Conservation (phyloP, 2,329 filamentous ascomycete genomes). For the Diaporthe nobilis region DNA sequence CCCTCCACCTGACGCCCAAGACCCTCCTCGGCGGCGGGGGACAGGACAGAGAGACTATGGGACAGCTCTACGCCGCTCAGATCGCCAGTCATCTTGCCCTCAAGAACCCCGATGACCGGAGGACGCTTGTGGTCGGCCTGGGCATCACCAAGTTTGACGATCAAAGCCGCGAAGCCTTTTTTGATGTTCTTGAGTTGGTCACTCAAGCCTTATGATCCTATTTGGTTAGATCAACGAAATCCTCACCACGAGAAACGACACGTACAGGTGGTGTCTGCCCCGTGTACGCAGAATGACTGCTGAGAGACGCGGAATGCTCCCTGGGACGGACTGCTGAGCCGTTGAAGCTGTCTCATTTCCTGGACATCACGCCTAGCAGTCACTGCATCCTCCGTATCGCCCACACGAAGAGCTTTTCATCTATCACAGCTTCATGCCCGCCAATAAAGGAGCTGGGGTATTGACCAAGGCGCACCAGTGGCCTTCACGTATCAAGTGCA, state of each 20-base stretch:
- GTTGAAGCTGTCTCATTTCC: background rate
- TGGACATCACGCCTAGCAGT: background rate
- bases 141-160: slow-evolving; percentile 67
- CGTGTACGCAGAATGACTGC: background rate
- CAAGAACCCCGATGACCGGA: slow-evolving; percentile 74
- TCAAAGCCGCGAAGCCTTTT: slow-evolving; percentile 68
- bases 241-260: background rate
- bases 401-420: background rate
- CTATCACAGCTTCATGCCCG: background rate
- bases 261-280: background rate
- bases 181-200: slow-evolving; percentile 75
- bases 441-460: background rate
- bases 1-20: slow-evolving; percentile 85
- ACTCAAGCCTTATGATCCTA: slow-evolving; percentile 66
- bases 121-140: slow-evolving; percentile 74
- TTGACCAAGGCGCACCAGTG: background rate
- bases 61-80: slow-evolving; percentile 90
- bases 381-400: background rate
- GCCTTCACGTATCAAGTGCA: too few species aligned
- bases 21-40: slow-evolving; percentile 89
- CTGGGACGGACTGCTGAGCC: background rate
- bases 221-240: too few species aligned
- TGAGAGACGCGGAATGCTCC: background rate
- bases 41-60: slow-evolving; percentile 83
- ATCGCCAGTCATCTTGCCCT: slow-evolving; percentile 85